These are phyloP conservation scores for Pinus tabuliformis DNA, from an alignment of 75 land plant genomes.

Conservation along the genomic window DNA sequence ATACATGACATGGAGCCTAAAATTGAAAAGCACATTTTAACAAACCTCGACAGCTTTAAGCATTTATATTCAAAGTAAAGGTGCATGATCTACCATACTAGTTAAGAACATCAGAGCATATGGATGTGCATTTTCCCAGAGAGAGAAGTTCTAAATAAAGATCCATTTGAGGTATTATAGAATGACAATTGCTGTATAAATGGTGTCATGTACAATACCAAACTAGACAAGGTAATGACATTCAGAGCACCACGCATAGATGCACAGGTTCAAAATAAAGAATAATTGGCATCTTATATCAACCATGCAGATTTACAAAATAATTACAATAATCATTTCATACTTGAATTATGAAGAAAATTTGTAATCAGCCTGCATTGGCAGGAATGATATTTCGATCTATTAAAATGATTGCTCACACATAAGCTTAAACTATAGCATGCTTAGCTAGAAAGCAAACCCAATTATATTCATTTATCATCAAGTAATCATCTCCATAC, in stretches of 20 bases:
- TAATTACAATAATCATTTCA: not conserved
- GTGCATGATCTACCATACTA: not conserved
- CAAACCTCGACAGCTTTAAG: not conserved
- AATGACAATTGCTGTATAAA: too few relatives aligned
- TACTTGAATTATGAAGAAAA: not conserved
- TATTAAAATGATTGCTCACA: not conserved
- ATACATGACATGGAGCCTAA: not conserved
- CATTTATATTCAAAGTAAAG: not conserved
- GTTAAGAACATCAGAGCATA: not conserved
- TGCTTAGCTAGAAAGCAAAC: not conserved
- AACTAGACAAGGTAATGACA: not conserved
- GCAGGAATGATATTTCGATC: not conserved
- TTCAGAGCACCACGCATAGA: not conserved
- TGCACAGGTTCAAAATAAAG: not conserved
- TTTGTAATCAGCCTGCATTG: not conserved
- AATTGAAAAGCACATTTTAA: not conserved
- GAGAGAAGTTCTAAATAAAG: too few relatives aligned
- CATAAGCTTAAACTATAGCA: not conserved
- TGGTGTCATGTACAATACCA: not conserved
- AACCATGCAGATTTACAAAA: not conserved
- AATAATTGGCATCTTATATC: not conserved
- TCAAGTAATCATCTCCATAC: not conserved
- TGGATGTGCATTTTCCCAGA: too few relatives aligned
- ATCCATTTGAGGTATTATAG: too few relatives aligned
- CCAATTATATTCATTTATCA: not conserved